phyloP scores from a whole-genome alignment of 192 early-diverging fungal genomes.

The Coemansia sp. region DNA sequence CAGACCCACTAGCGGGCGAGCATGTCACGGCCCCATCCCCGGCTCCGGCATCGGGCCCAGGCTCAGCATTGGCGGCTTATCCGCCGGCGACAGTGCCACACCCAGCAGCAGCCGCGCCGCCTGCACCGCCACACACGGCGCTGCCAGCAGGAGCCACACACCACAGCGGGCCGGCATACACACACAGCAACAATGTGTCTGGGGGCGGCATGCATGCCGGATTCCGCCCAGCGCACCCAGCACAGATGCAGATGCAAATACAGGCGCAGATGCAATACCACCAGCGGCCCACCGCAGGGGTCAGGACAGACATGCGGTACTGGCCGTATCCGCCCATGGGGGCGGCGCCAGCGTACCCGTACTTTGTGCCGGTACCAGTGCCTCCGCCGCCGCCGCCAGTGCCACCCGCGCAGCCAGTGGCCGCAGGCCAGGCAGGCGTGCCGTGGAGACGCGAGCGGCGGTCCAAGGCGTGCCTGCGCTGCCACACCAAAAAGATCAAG shows the following conservation, averaged over 20 bases:
- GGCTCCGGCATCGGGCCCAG: background rate
- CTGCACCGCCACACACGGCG: constrained; percentile 2
- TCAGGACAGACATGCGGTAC: constrained; percentile 29
- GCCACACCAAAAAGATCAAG: constrained; percentile 56
- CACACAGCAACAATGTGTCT: no score
- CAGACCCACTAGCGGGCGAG: background rate
- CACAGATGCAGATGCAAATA: background rate
- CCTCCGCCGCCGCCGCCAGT: constrained; percentile 16
- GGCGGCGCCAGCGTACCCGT: background rate
- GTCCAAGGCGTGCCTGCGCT: constrained; percentile 52
- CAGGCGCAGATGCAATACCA: constrained; percentile 7
- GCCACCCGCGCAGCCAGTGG: background rate
- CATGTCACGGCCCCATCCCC: background rate
- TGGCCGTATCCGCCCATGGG: constrained; percentile 42
- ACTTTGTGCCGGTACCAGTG: constrained; percentile 6
- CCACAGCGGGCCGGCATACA: background rate
- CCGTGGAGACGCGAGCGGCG: constrained; percentile 54
- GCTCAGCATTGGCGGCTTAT: background rate
- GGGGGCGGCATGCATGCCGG: background rate
- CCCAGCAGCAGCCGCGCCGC: background rate
- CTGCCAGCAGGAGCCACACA: constrained; percentile 4
- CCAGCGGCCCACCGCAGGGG: background rate
- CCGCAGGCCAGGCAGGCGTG: background rate
- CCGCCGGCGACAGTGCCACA: background rate
- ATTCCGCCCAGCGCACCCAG: background rate